phyloP scores from a whole-genome alignment of 1,139 yeast species.

The Yamadazyma sp. region DNA sequence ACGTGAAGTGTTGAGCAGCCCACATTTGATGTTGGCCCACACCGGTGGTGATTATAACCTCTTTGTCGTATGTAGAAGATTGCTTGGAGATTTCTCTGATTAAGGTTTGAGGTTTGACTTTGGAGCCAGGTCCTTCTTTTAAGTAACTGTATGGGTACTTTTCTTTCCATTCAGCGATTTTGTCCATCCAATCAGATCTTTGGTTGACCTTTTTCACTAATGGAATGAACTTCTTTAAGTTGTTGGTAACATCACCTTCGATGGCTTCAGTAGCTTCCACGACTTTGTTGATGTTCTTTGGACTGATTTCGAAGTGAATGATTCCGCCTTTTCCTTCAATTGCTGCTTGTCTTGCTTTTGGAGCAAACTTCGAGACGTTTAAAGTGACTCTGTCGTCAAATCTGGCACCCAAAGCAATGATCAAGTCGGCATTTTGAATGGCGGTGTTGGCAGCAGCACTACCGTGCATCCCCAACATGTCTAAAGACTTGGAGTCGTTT shows the following conservation, averaged over 20 bases:
- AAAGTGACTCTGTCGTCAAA: slow-evolving; percentile 98
- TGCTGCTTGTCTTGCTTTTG: slow-evolving; percentile 88
- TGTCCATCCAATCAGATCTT: slow-evolving; percentile 79
- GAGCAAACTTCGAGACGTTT: slow-evolving; percentile 84
- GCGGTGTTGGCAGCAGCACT: slow-evolving; percentile 93
- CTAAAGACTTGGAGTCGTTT: slow-evolving; percentile 83
- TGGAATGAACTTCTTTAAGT: slow-evolving; percentile 72
- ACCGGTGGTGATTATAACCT: slow-evolving; percentile 91
- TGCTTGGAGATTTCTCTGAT: slow-evolving; percentile 76
- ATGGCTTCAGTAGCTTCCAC: slow-evolving; percentile 96
- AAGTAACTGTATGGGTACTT: slow-evolving; percentile 84
- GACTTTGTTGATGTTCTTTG: slow-evolving; percentile 96
- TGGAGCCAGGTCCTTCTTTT: slow-evolving; percentile 72
- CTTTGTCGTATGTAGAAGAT: slow-evolving; percentile 65
- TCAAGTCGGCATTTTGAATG: slow-evolving; percentile 88
- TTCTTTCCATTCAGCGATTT: slow-evolving; percentile 78
- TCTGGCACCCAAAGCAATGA: slow-evolving; percentile 93
- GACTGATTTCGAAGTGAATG: slow-evolving; percentile 90
- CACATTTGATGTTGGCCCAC: slow-evolving; percentile 99
- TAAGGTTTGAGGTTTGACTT: slow-evolving; percentile 91
- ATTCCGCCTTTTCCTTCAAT: slow-evolving; percentile 90
- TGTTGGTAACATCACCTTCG: slow-evolving; percentile 91
- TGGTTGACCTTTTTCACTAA: slow-evolving; percentile 57
- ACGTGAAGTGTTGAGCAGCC: slow-evolving; percentile 97
- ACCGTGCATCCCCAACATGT: slow-evolving; percentile 99